Conservation (phyloP, 495 filamentous ascomycete genomes). For the Penicillium roqueforti region DNA sequence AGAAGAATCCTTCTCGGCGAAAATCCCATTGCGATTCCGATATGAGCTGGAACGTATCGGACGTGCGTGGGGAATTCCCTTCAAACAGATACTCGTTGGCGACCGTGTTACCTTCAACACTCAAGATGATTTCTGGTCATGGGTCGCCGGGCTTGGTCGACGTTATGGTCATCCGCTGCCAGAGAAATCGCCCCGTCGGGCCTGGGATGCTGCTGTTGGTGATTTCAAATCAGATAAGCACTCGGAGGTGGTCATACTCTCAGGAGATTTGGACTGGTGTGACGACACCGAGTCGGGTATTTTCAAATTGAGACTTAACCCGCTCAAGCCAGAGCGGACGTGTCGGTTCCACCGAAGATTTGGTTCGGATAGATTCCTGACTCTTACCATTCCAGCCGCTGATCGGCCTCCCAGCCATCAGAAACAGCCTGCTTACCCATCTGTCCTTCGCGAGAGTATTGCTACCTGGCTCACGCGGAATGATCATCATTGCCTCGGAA, state of each 20-base stretch:
- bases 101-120: slow-evolving; percentile 23
- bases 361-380: slow-evolving; percentile 46
- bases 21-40: slow-evolving; percentile 37
- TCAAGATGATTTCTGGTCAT: slow-evolving; percentile 40
- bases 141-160: slow-evolving; percentile 30
- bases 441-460: slow-evolving; percentile 33
- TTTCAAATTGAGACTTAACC: slow-evolving; percentile 39
- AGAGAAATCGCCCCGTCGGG: slow-evolving; percentile 32
- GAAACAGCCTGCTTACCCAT: slow-evolving; percentile 17
- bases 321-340: slow-evolving; percentile 40
- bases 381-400: slow-evolving; percentile 38
- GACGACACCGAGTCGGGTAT: slow-evolving; percentile 32
- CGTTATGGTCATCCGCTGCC: slow-evolving; percentile 31
- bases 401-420: slow-evolving; percentile 36
- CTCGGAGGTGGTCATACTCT: slow-evolving; percentile 41
- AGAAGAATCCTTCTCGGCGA: slow-evolving; percentile 23
- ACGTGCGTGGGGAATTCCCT: slow-evolving; percentile 32
- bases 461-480: slow-evolving; percentile 41
- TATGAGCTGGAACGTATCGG: slow-evolving; percentile 45
- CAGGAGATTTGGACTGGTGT: slow-evolving; percentile 41
- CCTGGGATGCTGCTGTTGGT: slow-evolving; percentile 41
- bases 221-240: slow-evolving; percentile 33
- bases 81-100: slow-evolving; percentile 29
- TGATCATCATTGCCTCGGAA: slow-evolving; percentile 39
- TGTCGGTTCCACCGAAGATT: slow-evolving; percentile 48